These are phyloP conservation scores for Kazachstania taianensis DNA, from an alignment of 805 yeast genomes.

Conservation along the genomic window DNA sequence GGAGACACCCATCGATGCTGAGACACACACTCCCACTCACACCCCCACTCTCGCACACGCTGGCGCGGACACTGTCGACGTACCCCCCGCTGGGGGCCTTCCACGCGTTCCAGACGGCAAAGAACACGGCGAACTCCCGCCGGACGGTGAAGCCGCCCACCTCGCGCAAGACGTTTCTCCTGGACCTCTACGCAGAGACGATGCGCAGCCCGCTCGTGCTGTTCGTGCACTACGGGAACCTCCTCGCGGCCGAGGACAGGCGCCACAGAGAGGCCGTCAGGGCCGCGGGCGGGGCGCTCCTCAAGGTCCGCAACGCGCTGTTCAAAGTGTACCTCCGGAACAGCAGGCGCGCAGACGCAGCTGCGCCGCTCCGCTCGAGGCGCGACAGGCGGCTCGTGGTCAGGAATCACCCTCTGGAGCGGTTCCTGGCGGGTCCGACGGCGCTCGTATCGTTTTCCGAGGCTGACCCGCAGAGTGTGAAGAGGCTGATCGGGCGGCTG, in stretches of 20 bases:
- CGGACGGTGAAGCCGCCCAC: constrained; percentile 50
- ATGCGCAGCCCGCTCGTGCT: constrained; percentile 65
- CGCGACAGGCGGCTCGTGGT: constrained; percentile 28
- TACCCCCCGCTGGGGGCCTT: not conserved
- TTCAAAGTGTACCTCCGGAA: constrained; percentile 72
- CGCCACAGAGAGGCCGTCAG: constrained; percentile 50
- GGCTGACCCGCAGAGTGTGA: constrained; percentile 61
- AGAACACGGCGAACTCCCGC: constrained; percentile 15
- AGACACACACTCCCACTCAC: too few relatives aligned
- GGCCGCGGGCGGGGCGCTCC: constrained; percentile 58
- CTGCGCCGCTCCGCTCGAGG: constrained; percentile 36
- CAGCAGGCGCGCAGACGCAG: constrained; percentile 59
- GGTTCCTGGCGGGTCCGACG: constrained; percentile 75
- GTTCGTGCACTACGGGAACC: constrained; percentile 77
- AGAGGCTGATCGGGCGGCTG: constrained; percentile 48
- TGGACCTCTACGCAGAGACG: constrained; percentile 68
- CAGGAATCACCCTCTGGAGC: constrained; percentile 55
- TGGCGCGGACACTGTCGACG: not conserved
- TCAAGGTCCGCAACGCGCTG: constrained; percentile 56
- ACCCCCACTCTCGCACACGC: not conserved
- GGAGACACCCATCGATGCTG: too few relatives aligned
- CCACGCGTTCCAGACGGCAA: not conserved
- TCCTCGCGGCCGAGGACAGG: constrained; percentile 59
- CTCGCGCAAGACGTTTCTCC: constrained; percentile 77
- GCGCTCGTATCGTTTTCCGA: constrained; percentile 62